These are phyloP conservation scores for Verticillium klebahnii DNA, from an alignment of 2,329 filamentous ascomycete species.

Conservation along the genomic window DNA sequence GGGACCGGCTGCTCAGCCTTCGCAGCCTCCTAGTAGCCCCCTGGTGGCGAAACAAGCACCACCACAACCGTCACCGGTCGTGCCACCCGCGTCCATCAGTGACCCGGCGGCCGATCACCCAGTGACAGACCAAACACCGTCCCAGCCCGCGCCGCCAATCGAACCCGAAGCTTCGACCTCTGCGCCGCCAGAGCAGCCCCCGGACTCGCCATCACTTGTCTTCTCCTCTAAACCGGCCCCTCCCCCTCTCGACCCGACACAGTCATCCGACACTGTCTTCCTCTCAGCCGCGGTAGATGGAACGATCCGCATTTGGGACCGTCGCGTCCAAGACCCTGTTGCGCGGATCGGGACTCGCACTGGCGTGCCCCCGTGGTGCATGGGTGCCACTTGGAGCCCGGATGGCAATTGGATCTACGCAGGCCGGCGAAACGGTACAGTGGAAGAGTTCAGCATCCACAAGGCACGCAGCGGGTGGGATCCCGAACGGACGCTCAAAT, in stretches of 20 bases:
- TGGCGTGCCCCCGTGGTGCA: slow-evolving; percentile 90
- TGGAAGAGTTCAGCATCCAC: slow-evolving; percentile 90
- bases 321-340: slow-evolving; percentile 68
- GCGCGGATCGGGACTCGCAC: slow-evolving; percentile 72
- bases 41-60: neutral
- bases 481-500: slow-evolving; percentile 76
- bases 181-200: slow-evolving; percentile 11
- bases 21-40: slow-evolving; percentile 1
- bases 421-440: slow-evolving; percentile 82
- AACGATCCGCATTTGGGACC: slow-evolving; percentile 88
- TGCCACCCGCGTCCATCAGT: slow-evolving; percentile 4
- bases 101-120: neutral
- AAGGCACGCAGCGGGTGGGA: slow-evolving; percentile 63
- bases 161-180: slow-evolving; percentile 4
- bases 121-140: neutral
- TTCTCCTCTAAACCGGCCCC: slow-evolving; percentile 31
- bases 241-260: slow-evolving; percentile 45
- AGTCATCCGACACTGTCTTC: slow-evolving; percentile 73
- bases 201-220: slow-evolving; percentile 28
- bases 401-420: slow-evolving; percentile 95
- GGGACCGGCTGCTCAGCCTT: slow-evolving; percentile 3
- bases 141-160: neutral
- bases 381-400: slow-evolving; percentile 93
- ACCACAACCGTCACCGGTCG: slow-evolving; percentile 4
- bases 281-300: slow-evolving; percentile 86